A percentile compares a stretch with the other conserved stretches of the same genome.
Evolutionary conservation across 352 stramenopile genomes (phyloP).

Genomic region (Pythium utonaiense): DNA sequence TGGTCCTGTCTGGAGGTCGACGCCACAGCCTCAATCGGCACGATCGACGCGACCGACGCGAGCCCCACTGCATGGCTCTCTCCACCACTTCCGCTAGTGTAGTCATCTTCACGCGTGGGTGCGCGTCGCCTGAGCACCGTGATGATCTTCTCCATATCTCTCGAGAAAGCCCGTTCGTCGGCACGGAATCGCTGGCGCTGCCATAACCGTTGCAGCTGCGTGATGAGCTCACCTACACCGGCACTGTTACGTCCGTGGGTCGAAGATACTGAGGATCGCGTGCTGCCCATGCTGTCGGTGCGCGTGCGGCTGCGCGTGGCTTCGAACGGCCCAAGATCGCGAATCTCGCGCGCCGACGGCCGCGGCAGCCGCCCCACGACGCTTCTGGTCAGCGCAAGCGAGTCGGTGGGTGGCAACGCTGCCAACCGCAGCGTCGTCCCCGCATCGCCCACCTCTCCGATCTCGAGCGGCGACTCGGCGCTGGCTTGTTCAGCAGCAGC

Average conservation of each 20-base stretch:
- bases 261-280: neutral
- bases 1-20: neutral
- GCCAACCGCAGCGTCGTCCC: neutral
- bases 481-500: neutral
- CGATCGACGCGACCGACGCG: neutral
- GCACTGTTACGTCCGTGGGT: neutral
- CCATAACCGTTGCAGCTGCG: constrained; percentile 55
- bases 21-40: neutral
- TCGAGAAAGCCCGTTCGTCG: constrained; percentile 61
- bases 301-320: neutral
- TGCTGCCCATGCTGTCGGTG: constrained; percentile 1
- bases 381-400: constrained; percentile 1
- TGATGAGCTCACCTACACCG: constrained; percentile 41
- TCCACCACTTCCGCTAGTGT: constrained; percentile 8
- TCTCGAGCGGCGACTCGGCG: neutral
- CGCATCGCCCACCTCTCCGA: neutral
- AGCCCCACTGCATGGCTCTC: neutral
- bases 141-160: constrained; percentile 66
- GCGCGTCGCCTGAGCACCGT: neutral
- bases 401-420: neutral
- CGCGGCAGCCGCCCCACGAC: neutral
- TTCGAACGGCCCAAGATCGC: neutral
- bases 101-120: neutral
- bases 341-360: constrained; percentile 1
- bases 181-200: constrained; percentile 58